These are phyloP conservation scores for Harringtonia lauricola DNA, from an alignment of 2,329 filamentous ascomycete genomes.

Conservation along the genomic window DNA sequence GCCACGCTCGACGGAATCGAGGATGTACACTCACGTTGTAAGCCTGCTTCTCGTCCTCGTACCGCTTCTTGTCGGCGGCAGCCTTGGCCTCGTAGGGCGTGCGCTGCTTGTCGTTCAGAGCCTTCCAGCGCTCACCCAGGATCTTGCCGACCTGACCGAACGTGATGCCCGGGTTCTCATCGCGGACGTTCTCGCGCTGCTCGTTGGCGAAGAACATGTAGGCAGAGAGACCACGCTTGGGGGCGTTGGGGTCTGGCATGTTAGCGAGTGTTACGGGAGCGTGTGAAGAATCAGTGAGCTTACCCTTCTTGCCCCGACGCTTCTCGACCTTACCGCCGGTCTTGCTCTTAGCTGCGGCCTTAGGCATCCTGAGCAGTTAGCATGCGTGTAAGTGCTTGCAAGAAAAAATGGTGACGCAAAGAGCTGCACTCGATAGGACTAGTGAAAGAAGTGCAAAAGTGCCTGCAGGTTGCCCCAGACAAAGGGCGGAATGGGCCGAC, in stretches of 20 bases:
- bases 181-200: conserved; percentile 94
- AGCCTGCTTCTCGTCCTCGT: conserved; percentile 92
- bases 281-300: conserved; percentile 16
- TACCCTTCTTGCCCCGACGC: conserved; percentile 50
- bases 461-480: too few species aligned
- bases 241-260: conserved; percentile 77
- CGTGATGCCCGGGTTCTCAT: conserved; percentile 94
- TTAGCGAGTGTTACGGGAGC: neutral
- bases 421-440: too few species aligned
- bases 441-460: too few species aligned
- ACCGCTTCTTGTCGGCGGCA: conserved; percentile 94
- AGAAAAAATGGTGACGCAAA: neutral
- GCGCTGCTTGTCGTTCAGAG: conserved; percentile 84
- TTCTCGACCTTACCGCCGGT: conserved; percentile 42
- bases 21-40: conserved; percentile 60
- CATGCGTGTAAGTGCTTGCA: too few species aligned
- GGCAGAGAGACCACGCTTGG: conserved; percentile 97
- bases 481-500: too few species aligned
- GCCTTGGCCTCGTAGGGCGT: conserved; percentile 94
- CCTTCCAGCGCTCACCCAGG: conserved; percentile 98
- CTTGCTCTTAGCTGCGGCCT: conserved; percentile 44
- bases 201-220: conserved; percentile 99
- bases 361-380: conserved; percentile 39
- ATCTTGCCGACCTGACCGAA: conserved; percentile 98
- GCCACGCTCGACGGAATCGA: neutral